Evolutionary conservation across 768 basidiomycete genomes (phyloP).

Genomic region (Amanita brunnescens): DNA sequence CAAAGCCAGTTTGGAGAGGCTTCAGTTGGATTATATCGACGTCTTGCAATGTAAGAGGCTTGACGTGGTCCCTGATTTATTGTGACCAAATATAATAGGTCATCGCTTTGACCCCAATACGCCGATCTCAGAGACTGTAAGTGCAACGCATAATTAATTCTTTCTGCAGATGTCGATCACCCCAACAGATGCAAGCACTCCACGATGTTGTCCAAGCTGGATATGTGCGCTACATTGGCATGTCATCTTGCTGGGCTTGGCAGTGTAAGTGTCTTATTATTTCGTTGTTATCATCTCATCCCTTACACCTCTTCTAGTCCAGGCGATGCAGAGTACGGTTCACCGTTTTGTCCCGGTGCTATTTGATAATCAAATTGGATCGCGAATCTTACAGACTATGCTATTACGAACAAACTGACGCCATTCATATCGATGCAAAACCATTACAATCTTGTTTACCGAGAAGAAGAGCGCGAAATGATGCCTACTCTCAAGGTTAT

Average conservation of each 20-base stretch:
- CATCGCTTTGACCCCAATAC: conserved; percentile 32
- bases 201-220: conserved; percentile 40
- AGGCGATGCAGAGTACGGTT: conserved; percentile 1
- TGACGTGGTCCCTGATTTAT: no score
- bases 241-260: conserved; percentile 31
- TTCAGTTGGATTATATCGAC: conserved; percentile 54
- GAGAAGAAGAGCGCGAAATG: conserved; percentile 59
- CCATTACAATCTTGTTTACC: conserved; percentile 48
- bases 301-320: neutral
- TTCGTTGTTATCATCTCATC: no score
- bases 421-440: conserved; percentile 67
- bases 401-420: conserved; percentile 44
- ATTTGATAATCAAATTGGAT: neutral
- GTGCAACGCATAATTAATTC: neutral
- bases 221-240: conserved; percentile 34
- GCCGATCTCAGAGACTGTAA: conserved; percentile 29
- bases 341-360: neutral
- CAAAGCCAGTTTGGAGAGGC: conserved; percentile 37
- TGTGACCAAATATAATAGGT: conserved; percentile 8
- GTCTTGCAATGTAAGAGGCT: conserved; percentile 13
- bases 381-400: no score
- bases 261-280: conserved; percentile 41
- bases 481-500: conserved; percentile 46
- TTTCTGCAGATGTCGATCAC: no score
- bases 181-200: conserved; percentile 38